phyloP scores from a whole-genome alignment of 768 basidiomycete genomes.

The Naganishia onofrii region DNA sequence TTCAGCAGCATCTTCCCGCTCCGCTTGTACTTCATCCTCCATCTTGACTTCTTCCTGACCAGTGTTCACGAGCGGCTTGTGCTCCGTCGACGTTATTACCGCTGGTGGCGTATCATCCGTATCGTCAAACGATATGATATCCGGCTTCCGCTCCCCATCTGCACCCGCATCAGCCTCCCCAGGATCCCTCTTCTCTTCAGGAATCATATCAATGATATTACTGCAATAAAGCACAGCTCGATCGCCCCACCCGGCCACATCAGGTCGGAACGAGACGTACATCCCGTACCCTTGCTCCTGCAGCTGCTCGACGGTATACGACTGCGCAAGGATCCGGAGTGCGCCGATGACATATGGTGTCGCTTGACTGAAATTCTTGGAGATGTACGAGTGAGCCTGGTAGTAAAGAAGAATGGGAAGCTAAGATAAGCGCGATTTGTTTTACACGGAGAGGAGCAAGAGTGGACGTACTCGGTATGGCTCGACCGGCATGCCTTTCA shows the following conservation, averaged over 20 bases:
- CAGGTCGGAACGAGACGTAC: constrained; percentile 82
- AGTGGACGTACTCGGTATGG: constrained; percentile 57
- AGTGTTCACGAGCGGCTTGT: constrained; percentile 9
- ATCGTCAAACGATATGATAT: too few relatives aligned
- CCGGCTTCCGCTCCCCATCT: not conserved
- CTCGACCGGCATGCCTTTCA: constrained; percentile 65
- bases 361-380: constrained; percentile 73
- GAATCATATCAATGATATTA: constrained; percentile 60
- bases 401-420: not conserved
- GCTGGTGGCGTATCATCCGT: not conserved
- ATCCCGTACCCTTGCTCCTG: constrained; percentile 66
- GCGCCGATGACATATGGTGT: constrained; percentile 70
- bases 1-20: constrained; percentile 27
- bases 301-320: constrained; percentile 50
- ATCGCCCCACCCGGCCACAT: constrained; percentile 78
- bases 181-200: constrained; percentile 19
- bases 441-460: not conserved
- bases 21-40: constrained; percentile 16
- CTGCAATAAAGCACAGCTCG: constrained; percentile 69
- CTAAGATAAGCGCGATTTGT: too few relatives aligned
- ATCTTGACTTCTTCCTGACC: constrained; percentile 8
- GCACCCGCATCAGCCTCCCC: not conserved
- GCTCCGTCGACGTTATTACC: not conserved
- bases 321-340: constrained; percentile 52
- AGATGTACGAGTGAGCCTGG: constrained; percentile 78